Evolutionary conservation across 2,329 filamentous ascomycete genomes (phyloP).

Genomic region (Alternaria solani): DNA sequence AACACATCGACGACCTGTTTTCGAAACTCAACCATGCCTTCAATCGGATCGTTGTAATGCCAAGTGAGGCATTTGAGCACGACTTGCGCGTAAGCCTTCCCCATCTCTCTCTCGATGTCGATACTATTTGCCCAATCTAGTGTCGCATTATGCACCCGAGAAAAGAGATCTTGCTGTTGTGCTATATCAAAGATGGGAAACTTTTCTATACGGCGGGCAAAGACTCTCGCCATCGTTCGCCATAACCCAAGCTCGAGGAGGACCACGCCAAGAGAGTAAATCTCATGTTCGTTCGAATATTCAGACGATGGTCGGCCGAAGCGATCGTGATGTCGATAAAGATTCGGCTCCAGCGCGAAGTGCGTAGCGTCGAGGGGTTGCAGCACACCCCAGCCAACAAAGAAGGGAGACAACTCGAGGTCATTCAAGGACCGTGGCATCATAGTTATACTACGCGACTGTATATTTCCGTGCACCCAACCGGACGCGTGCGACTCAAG

Average conservation of each 20-base stretch:
- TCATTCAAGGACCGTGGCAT: constrained; percentile 17
- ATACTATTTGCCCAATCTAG: constrained; percentile 20
- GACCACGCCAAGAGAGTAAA: constrained; percentile 64
- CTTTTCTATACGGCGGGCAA: constrained; percentile 20
- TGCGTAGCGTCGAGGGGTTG: constrained; percentile 5
- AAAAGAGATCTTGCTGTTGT: constrained; percentile 16
- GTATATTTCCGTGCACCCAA: constrained; percentile 23
- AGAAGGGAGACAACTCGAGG: constrained; percentile 18
- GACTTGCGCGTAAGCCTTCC: constrained; percentile 14
- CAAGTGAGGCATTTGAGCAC: constrained; percentile 24
- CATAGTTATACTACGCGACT: constrained; percentile 21
- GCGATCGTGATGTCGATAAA: constrained; percentile 61
- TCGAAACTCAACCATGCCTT: constrained; percentile 21
- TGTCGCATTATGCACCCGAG: constrained; percentile 16
- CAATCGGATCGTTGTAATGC: constrained; percentile 13
- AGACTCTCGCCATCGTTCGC: constrained; percentile 31
- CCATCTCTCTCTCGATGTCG: constrained; percentile 26
- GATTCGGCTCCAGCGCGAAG: constrained; percentile 42
- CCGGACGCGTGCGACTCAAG: constrained; percentile 21
- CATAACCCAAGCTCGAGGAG: constrained; percentile 63
- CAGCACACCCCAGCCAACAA: constrained; percentile 24
- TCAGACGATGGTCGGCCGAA: constrained; percentile 56
- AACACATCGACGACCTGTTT: constrained; percentile 20
- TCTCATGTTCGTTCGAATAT: constrained; percentile 60
- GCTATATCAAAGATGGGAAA: constrained; percentile 11